A percentile compares a stretch with the other conserved stretches of the same genome.
phyloP scores from a whole-genome alignment of 371 early-diverging fungal genomes.

The Rhizopus arrhizus region DNA sequence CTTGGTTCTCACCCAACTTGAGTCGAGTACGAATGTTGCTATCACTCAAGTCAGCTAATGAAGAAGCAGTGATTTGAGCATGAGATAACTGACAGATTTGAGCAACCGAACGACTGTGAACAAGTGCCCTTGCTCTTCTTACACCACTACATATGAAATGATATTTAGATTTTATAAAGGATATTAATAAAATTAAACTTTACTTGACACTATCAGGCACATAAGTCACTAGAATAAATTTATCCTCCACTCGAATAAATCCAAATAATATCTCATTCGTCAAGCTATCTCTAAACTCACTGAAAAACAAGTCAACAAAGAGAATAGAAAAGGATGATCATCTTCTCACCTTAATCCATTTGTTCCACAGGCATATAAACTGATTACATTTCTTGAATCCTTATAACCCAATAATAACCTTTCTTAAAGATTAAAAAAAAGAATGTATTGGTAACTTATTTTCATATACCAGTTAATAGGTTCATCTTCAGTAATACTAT shows the following conservation, averaged over 20 bases:
- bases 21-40: slow-evolving; percentile 39
- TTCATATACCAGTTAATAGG: slow-evolving; percentile 56
- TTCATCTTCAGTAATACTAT: slow-evolving; percentile 58
- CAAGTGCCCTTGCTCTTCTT: slow-evolving; percentile 69
- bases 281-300: slow-evolving; percentile 61
- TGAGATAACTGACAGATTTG: slow-evolving; percentile 56
- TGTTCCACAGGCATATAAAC: slow-evolving; percentile 62
- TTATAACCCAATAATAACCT: slow-evolving; percentile 75
- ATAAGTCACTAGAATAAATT: slow-evolving; percentile 65
- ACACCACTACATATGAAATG: slow-evolving; percentile 51
- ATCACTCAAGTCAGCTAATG: slow-evolving; percentile 44
- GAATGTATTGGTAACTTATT: not conserved
- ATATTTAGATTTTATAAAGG: not conserved
- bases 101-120: slow-evolving; percentile 72
- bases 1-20: slow-evolving; percentile 43
- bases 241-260: slow-evolving; percentile 64
- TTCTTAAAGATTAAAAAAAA: not conserved
- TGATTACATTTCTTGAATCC: slow-evolving; percentile 70
- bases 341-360: slow-evolving; percentile 53
- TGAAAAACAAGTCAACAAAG: slow-evolving; percentile 6
- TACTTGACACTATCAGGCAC: slow-evolving; percentile 74
- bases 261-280: slow-evolving; percentile 71
- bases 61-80: slow-evolving; percentile 56
- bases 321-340: not conserved
- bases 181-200: slow-evolving; percentile 5